Evolutionary conservation across 768 basidiomycete genomes (phyloP).

Genomic region (Mycena vulgaris): DNA sequence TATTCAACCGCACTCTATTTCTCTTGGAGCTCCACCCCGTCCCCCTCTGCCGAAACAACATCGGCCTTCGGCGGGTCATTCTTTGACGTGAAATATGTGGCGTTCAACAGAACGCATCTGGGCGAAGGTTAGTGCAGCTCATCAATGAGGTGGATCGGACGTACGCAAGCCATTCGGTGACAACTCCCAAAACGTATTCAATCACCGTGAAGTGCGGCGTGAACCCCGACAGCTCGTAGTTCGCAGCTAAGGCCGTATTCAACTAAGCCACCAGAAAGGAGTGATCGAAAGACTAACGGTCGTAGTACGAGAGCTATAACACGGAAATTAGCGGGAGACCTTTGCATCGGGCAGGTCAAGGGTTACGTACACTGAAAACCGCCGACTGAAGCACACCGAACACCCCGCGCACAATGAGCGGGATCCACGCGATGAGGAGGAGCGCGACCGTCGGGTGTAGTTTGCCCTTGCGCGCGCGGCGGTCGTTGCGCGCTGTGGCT

Average conservation of each 20-base stretch:
- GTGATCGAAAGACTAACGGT: slow-evolving; percentile 6
- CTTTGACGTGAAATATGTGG: slow-evolving; percentile 13
- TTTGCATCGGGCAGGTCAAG: too few relatives aligned
- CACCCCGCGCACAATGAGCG: slow-evolving; percentile 26
- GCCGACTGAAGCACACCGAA: slow-evolving; percentile 29
- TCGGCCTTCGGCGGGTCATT: slow-evolving; percentile 4
- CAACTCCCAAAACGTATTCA: slow-evolving; percentile 25
- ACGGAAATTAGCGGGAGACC: not conserved
- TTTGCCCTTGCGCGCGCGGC: slow-evolving; percentile 1
- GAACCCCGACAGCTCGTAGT: slow-evolving; percentile 24
- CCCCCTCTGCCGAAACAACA: not conserved
- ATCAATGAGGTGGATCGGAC: not conserved
- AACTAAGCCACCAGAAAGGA: not conserved
- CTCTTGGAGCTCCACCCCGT: too few relatives aligned
- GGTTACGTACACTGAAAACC: not conserved
- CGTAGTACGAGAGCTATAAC: slow-evolving; percentile 31
- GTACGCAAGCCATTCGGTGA: slow-evolving; percentile 25
- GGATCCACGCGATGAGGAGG: slow-evolving; percentile 32
- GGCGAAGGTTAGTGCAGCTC: not conserved
- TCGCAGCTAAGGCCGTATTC: not conserved
- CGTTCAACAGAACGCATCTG: slow-evolving; percentile 14
- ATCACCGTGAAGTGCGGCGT: slow-evolving; percentile 26
- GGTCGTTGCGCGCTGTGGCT: slow-evolving; percentile 46
- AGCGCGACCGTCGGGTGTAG: slow-evolving; percentile 32
- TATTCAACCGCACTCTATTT: too few relatives aligned